Evolutionary conservation across 305 asterid genomes (phyloP).

Genomic region (Fraxinus angustifolia): DNA sequence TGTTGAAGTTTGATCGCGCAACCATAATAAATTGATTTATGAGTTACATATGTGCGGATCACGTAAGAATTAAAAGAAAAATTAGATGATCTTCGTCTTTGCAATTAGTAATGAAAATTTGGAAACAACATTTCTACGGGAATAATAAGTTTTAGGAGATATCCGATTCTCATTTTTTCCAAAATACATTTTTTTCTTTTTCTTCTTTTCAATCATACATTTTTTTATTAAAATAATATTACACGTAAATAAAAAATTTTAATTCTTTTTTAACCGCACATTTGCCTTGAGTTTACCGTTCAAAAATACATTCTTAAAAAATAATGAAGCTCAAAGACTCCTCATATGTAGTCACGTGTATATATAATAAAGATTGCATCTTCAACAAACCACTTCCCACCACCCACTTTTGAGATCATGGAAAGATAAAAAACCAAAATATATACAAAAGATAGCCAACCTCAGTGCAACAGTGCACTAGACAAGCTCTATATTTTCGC

Average conservation of each 20-base stretch:
- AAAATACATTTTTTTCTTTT: too few relatives aligned
- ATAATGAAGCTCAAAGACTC: too few relatives aligned
- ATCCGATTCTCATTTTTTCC: too few relatives aligned
- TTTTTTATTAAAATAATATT: too few relatives aligned
- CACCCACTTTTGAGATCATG: conserved; percentile 38
- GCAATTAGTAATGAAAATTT: neutral
- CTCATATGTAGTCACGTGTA: neutral
- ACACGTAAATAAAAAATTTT: too few relatives aligned
- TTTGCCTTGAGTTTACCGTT: too few relatives aligned
- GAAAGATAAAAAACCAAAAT: conserved; percentile 17
- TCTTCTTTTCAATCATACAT: too few relatives aligned
- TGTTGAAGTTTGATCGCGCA: neutral
- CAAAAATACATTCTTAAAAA: too few relatives aligned
- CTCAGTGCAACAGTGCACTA: neutral
- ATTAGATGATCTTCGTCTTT: neutral
- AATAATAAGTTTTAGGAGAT: neutral
- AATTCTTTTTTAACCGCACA: too few relatives aligned
- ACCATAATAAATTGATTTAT: neutral
- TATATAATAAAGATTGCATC: neutral
- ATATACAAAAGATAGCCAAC: neutral
- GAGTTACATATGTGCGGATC: neutral
- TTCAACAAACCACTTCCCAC: conserved; percentile 39
- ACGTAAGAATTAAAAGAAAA: neutral
- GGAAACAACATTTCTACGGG: neutral
- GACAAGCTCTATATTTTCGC: conserved; percentile 22